Conservation (phyloP, 176 grass and related monocot species). For the Eragrostis curvula region DNA sequence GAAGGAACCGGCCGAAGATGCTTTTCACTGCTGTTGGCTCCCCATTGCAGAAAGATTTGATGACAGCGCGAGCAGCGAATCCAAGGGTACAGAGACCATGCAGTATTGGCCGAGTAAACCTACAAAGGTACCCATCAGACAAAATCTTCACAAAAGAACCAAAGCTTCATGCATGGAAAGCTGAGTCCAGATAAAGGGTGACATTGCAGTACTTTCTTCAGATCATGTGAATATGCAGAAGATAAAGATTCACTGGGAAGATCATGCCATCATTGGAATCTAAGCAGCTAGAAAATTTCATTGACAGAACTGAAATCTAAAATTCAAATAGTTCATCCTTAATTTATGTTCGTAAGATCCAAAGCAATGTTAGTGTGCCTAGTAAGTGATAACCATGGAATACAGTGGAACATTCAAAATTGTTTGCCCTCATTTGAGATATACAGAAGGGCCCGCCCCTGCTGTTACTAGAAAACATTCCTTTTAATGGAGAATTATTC, state of each 20-base stretch:
- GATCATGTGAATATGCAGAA: slow-evolving; percentile 25
- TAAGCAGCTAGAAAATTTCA: background rate
- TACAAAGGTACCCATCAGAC: slow-evolving; percentile 37
- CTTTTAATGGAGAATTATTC: background rate
- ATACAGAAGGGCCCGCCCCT: background rate
- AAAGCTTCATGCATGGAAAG: slow-evolving; percentile 31
- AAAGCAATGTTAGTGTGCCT: background rate
- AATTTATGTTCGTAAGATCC: background rate
- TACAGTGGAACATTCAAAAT: background rate
- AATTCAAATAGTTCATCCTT: background rate
- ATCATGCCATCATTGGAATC: background rate
- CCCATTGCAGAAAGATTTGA: slow-evolving; percentile 75
- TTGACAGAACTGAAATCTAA: background rate
- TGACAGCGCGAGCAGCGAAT: slow-evolving; percentile 66
- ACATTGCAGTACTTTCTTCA: slow-evolving; percentile 24
- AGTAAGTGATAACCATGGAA: background rate
- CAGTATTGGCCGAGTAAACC: slow-evolving; percentile 83
- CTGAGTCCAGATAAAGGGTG: background rate
- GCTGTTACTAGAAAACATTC: background rate
- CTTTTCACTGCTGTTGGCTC: slow-evolving; percentile 63
- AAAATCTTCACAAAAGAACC: slow-evolving; percentile 18
- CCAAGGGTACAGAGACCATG: slow-evolving; percentile 92
- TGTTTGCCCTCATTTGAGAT: background rate
- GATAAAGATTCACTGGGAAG: background rate
- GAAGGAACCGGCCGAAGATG: slow-evolving; percentile 81